Base-by-base conservation (phyloP, 75 land plant species). In the Sequoiadendron giganteum region DNA sequence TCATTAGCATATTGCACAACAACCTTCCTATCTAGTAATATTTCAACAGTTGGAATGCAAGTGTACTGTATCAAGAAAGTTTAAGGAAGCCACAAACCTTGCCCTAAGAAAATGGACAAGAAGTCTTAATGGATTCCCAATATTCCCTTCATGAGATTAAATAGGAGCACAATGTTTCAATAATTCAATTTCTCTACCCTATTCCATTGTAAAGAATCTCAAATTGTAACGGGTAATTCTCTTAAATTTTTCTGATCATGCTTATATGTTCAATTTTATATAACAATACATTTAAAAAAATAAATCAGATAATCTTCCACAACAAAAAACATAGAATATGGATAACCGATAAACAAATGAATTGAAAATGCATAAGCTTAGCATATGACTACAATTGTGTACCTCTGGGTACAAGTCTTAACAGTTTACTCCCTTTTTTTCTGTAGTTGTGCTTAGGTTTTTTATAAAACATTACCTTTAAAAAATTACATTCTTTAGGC, bases 331-430 rank as follows among this genome's bases (percentile, higher is more conserved):
- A 65, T 25, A 65, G 28, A 65, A 65, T 25, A 54, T 11, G 2
- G n/a, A n/a, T n/a, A n/a, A n/a, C n/a, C n/a, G n/a, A 8, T 25
- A 65, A 65, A 65, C 70, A 21, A 65, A 65, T 65, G 9, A 65
- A 6, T 25, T 21, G 70, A 65, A 21, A 21, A 5, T 25, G 70
- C 70, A 65, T 65, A 25, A 65, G 7, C 70, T 21, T 65, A 21
- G n/a, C 70, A 65, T 65, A 65, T 65, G 70, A 21, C n/a, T 65
- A 65, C n/a, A 65, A 25, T 65, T 65, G n/a, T 21, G 42, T 94
- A 95, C 97, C 97, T 97, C 6, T 7, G 28, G 70, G 70, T 65
- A n/a, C 5, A 25, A 65, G 28, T 65, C 70, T 5, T 25, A 65
- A 65, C 1, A 21, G 70, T 21, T 65, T 8, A 65, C 70, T 65